Evolutionary conservation across 2,329 filamentous ascomycete species (phyloP), one percentile per base, ranked within the genome.

Genomic region (Trichoderma citrinoviride): DNA sequence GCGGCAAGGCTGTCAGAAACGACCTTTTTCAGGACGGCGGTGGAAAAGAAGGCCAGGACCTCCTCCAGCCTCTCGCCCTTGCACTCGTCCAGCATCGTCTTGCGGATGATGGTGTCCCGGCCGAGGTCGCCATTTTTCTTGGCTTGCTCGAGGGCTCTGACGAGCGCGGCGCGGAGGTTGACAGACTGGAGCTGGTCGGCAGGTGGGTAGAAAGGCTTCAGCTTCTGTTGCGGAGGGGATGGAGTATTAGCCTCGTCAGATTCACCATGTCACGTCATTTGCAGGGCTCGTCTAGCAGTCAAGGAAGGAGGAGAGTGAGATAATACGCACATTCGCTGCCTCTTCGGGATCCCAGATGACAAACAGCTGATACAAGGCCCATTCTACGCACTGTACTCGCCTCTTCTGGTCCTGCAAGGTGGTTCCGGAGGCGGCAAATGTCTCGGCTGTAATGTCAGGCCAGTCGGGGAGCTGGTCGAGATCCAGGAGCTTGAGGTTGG

Each of bases 21-120:
- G 0, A 85, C 77, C 72, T 89, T 92, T 72, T 90, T 90, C 67
- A 98, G 76, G 0, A 97, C 93, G 0, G 87, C 85, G 15, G 90
- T 91, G 1, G 94, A 97, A 71, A 99, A 96, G 0, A 87, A 82
- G 3, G 92, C 87, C 29, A 98, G 82, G 1, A 97, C 80, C 73
- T 99, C 95, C 74, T 93, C 93, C 62, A 98, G 86, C 68, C 92
- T 89, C 62, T 97, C 93, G 6, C 94, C 94, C 69, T 90, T 93
- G 78, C 95, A 99, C 71, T 99, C 94, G 74, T 99, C 95, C 58
- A 99, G 81, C 91, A 97, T 97, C 0, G 92, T 96, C 80, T 97
- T 97, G 58, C 95, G 87, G 37, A 98, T 79, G 0, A 96, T 85
- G 0, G 86, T 85, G 72, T 97, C 93, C 56, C 91, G 84, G 3